Evolutionary conservation across 2,329 filamentous ascomycete species (phyloP).

Genomic region (Myriosclerotinia duriaeana): DNA sequence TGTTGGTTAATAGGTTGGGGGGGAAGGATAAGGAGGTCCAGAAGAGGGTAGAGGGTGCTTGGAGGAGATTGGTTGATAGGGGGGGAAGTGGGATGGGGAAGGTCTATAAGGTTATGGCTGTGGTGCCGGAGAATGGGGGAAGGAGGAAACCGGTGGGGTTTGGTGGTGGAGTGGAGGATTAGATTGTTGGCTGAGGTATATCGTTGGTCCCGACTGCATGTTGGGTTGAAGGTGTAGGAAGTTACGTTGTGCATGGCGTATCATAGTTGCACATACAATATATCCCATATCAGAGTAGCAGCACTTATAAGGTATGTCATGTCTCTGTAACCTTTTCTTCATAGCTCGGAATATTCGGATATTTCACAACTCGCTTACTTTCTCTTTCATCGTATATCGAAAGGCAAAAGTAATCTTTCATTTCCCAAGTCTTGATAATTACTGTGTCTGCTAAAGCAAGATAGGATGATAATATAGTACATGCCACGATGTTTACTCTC

Average conservation of each 20-base stretch:
- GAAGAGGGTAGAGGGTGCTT: constrained; percentile 67
- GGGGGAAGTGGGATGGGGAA: constrained; percentile 87
- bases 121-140: constrained; percentile 77
- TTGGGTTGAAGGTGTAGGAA: neutral
- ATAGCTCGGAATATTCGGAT: neutral
- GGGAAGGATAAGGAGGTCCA: constrained; percentile 49
- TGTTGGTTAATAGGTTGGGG: constrained; percentile 55
- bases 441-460: no score
- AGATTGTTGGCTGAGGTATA: constrained; percentile 36
- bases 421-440: no score
- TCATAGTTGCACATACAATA: neutral
- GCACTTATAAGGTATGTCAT: neutral
- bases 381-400: no score
- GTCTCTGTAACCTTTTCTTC: neutral
- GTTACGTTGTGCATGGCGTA: neutral
- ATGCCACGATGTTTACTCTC: no score
- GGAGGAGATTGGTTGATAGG: constrained; percentile 80
- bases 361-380: neutral
- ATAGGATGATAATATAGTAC: no score
- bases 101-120: constrained; percentile 89
- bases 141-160: constrained; percentile 83
- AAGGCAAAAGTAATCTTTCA: no score
- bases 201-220: neutral
- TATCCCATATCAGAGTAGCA: neutral
- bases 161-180: constrained; percentile 55